Base-by-base conservation (phyloP, 805 yeast species). In the Pichia sporocuriosa region DNA sequence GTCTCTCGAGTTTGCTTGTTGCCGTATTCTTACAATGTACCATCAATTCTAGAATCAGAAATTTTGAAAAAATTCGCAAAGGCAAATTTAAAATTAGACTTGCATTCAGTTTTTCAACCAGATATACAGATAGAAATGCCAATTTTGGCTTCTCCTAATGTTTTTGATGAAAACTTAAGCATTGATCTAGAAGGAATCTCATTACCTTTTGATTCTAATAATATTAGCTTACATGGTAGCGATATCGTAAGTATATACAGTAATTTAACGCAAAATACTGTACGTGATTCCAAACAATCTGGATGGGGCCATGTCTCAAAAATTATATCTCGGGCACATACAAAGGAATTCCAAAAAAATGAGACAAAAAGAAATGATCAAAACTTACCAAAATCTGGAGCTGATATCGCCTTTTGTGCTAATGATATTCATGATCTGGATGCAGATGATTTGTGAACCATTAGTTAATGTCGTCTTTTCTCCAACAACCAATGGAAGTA, bases 1-100 rank as follows among this genome's bases (percentile, higher is more conserved):
- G 97, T 96, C 0, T 81, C 94, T 8, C 76, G 94, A 44, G 96
- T 89, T 45, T 67, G 86, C n/a, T 84, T 89, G 2, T 64, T 90
- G 37, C 98, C 98, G 0, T 90, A 87, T 49, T 73, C 76, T 3
- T 59, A 75, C 4, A 31, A 28, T 5, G 13, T 10, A 17, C 4
- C 19, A 13, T 24, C 24, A 12, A 26, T 41, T 8, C 20, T 36
- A 2, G 17, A 16, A 6, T 41, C 40, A n/a, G 19, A 21, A 4
- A 12, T 6, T 10, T 9, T 41, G 4, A 4, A 17, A n/a, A 3
- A 27, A 6, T 36, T 30, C 30, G 29, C 20, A 10, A 4, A 41
- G 10, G 6, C 25, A 4, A 10, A 19, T 4, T 35, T 41, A 12
- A 6, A 26, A 17, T 16, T 36, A 11, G 16, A 24, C 13, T 11